A percentile compares a stretch with the other conserved stretches of the same genome.
phyloP scores from a whole-genome alignment of 148 eudicot genomes.

The Polygonum aviculare region DNA sequence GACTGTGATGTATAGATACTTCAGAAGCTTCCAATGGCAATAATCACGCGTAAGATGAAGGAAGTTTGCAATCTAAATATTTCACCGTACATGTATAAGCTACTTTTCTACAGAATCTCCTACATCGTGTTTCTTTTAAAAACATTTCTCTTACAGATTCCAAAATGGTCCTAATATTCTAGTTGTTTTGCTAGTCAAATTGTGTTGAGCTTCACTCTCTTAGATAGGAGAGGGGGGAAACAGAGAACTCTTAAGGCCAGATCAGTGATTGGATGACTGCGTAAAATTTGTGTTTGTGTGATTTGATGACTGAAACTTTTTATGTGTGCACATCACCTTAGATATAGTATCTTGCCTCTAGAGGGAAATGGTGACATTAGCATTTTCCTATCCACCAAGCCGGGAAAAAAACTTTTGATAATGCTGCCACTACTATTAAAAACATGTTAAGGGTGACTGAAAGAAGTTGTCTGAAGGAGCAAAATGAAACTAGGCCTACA shows the following conservation, averaged over 20 bases:
- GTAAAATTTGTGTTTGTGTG: background rate
- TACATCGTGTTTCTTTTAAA: background rate
- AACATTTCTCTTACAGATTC: background rate
- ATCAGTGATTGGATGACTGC: background rate
- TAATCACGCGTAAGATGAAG: background rate
- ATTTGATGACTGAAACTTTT: background rate
- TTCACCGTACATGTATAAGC: background rate
- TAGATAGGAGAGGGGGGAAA: background rate
- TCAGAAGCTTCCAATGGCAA: background rate
- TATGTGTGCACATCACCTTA: background rate
- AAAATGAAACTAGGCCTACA: background rate
- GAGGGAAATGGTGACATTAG: background rate
- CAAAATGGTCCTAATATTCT: background rate
- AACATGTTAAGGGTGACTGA: background rate
- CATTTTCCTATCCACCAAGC: background rate
- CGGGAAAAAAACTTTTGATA: background rate
- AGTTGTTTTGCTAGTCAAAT: background rate
- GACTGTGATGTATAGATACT: background rate
- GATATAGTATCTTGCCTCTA: background rate
- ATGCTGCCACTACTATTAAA: background rate
- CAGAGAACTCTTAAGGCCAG: background rate
- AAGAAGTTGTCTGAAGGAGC: background rate
- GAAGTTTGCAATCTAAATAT: background rate
- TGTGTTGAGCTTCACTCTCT: background rate
- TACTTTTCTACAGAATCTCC: background rate